Evolutionary conservation across 148 eudicot genomes (phyloP), one percentile per base, ranked within the genome.

Genomic region (Simmondsia chinensis): DNA sequence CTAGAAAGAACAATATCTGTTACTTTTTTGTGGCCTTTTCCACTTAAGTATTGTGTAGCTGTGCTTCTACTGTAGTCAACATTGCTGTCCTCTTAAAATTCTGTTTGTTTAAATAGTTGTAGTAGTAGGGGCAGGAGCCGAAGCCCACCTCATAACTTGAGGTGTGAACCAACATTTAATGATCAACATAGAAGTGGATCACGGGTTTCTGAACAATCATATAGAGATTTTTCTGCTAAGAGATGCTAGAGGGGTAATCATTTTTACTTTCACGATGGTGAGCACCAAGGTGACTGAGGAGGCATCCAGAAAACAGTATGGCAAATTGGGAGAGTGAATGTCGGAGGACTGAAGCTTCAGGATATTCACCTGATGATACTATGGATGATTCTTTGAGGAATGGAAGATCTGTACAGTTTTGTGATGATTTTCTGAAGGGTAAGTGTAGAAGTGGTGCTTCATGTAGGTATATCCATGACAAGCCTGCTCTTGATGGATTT

Each of bases 221-320:
- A 85, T 45, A 71, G 80, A 71, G 75, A 79, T 57, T 78, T 78
- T 66, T 50, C 70, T 45, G 22, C 56, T 31, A 87, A 93, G 42
- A 71, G 60, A 43, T 75, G 96, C 63, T 60, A 75, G 68, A 65
- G 65, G 62, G 93, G 81, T 37, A 66, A 54, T 57, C 61, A 50
- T 20, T 81, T 91, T 43, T 74, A 60, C 48, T 81, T 72, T 60
- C 91, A 86, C 44, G 50, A 75, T 25, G 79, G 66, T 26, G 55
- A 38, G 36, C 56, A 54, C 46, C 43, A 27, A 29, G 58, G 49
- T 24, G 66, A 66, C 48, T 50, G 56, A 69, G 70, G 13, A 66
- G 56, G 29, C 66, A 40, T 22, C 36, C 45, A 40, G 86, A 73
- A 42, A 56, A 33, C 17, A 67, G 71, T 18, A 32, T 35, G 13